Base-by-base conservation (phyloP, 2,329 filamentous ascomycete species). In the Exutisphaerella laricina region DNA sequence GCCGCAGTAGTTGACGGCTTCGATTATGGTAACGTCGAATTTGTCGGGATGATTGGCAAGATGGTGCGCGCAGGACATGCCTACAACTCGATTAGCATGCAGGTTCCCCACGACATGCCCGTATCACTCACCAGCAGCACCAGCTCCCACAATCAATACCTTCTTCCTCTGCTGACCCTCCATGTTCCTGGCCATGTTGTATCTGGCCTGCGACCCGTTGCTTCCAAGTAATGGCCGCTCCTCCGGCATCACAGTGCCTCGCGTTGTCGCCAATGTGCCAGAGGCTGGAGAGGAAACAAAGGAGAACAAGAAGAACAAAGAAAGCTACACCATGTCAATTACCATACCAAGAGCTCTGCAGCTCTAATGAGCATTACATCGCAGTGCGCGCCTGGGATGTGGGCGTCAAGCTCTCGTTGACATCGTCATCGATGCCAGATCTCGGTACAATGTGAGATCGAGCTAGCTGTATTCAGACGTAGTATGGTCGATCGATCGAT, bases 41-140 rank as follows among this genome's bases (percentile, higher is more conserved):
- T 74, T 75, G 26, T 82, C 74, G 1, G 77, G 77, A 49, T 85
- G 79, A 35, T 82, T 74, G 34, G 79, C 73, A 20, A 85, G 71
- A 21, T 82, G 81, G 21, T 80, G 73, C 8, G 82, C 81, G 59
- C 80, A 84, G 41, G 78, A 78, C 80, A 73, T 74, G 53, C 70
- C 71, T 73, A 38, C 22, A 35, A n/a, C 22, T 26, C 8, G 28
- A 41, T 45, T 29, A 45, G 31, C 39, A 17, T 18, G n/a, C n/a
- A n/a, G n/a, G n/a, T n/a, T n/a, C n/a, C 6, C 14, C 13, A 28
- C 8, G 13, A 30, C 20, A 12, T 5, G 3, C 25, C 9, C 20
- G 16, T 28, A 20, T 34, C 8, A 33, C 76, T 75, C 78, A 60
- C 79, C 80, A 32, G 79, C 76, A 26, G 78, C 79, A 18, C 79